Base-by-base conservation (phyloP, 73 alveolate species). In the Tetrahymena thermophila region DNA sequence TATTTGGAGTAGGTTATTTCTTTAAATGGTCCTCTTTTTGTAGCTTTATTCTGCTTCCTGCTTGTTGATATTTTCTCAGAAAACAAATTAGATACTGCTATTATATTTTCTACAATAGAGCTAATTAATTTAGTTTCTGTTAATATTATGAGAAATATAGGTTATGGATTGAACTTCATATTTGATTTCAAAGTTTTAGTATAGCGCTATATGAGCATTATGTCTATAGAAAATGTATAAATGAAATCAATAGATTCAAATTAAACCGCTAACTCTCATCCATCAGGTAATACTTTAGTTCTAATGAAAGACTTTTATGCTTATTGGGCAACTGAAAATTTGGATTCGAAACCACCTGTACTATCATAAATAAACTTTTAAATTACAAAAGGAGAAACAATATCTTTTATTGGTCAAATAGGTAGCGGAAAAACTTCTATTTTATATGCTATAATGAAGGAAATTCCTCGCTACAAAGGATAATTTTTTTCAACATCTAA, bases 371-470 rank as follows among this genome's bases (percentile, higher is more conserved):
- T 98, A 35, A 94, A 96, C 84, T 95, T 98, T 38, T 96, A 98
- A 94, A 93, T 95, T 10, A 94, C 85, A n/a, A 93, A 96, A 21
- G 99, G 99, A 16, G 97, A 97, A 96, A 57, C 98, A 35, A 35
- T 98, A 35, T 93, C 97, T 0, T 42, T 96, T 31, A 84, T 96
- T 21, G 97, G 97, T 4, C 44, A 96, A 83, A 97, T 96, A 23
- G 97, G 97, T 21, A 89, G 96, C 57, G 97, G 97, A 14, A 96
- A 96, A 83, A 57, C 95, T 38, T 96, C 97, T n/a, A 43, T 96
- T 23, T 94, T 96, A 15, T 93, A 58, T 38, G 95, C 97, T n/a
- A 43, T 96, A 0, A 31, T 93, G 40, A 97, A 89, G 38, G 97
- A 96, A 38, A 93, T 96, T 84, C 55, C 95, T 10, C 56, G 94